Conservation (phyloP, 2,329 filamentous ascomycete genomes). For the Colletotrichum siamense region DNA sequence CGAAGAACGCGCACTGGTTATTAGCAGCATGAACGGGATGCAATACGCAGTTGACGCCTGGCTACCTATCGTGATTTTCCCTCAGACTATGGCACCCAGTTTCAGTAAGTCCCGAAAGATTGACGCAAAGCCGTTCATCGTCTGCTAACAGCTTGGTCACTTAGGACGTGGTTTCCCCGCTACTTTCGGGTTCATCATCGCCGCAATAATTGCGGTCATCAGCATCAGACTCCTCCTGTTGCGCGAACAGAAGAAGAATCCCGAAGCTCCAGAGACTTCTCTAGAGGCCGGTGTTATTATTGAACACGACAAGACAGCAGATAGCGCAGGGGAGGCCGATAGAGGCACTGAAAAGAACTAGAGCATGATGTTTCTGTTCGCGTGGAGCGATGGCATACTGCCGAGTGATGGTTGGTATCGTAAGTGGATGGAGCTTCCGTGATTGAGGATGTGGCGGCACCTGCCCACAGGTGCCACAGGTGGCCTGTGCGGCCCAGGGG, state of each 20-base stretch:
- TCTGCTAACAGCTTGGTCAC: not conserved
- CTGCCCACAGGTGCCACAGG: too few relatives aligned
- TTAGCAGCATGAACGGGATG: slow-evolving; percentile 32
- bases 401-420: not conserved
- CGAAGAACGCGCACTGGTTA: slow-evolving; percentile 34
- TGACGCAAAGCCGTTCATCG: not conserved
- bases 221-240: not conserved
- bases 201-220: not conserved
- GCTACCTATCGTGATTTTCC: slow-evolving; percentile 8
- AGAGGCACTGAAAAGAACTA: not conserved
- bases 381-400: not conserved
- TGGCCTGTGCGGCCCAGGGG: too few relatives aligned
- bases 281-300: not conserved
- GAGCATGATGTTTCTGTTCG: not conserved
- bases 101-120: not conserved
- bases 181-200: slow-evolving; percentile 19
- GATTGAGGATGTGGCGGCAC: too few relatives aligned
- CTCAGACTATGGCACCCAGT: slow-evolving; percentile 1
- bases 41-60: slow-evolving; percentile 12
- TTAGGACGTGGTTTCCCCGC: slow-evolving; percentile 18
- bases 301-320: not conserved
- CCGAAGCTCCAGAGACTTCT: not conserved
- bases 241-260: slow-evolving; percentile 6
- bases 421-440: not conserved
- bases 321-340: not conserved